phyloP scores from a whole-genome alignment of 192 early-diverging fungal genomes.

The Irineochytrium annulatum region DNA sequence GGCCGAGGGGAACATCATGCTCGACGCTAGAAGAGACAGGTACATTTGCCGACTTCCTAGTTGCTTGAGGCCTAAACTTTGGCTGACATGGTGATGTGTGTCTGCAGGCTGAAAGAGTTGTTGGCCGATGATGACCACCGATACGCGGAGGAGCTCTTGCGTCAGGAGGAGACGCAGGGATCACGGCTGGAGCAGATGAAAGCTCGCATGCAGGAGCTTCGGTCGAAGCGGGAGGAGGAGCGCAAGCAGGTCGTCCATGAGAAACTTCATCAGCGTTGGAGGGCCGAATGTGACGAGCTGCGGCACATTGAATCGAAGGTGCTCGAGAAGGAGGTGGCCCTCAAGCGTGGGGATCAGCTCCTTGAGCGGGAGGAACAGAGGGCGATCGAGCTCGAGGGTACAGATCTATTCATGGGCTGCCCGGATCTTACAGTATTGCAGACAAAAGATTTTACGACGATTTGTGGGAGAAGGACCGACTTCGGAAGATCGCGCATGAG shows the following conservation, averaged over 20 bases:
- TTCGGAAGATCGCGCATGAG: slow-evolving; percentile 46
- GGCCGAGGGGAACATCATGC: slow-evolving; percentile 9
- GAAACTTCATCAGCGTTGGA: slow-evolving; percentile 45
- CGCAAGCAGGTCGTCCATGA: slow-evolving; percentile 44
- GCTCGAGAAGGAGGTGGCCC: slow-evolving; percentile 33
- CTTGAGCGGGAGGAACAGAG: slow-evolving; percentile 31
- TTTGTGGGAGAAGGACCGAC: slow-evolving; percentile 52
- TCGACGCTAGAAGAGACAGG: slow-evolving; percentile 33
- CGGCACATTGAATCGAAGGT: slow-evolving; percentile 40
- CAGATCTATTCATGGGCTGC: neutral
- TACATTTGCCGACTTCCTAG: slow-evolving; percentile 4
- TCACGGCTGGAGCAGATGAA: slow-evolving; percentile 39
- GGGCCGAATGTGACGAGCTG: slow-evolving; percentile 53
- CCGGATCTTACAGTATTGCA: slow-evolving; percentile 7
- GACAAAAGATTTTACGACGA: slow-evolving; percentile 47
- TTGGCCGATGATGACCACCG: slow-evolving; percentile 30
- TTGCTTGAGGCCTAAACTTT: neutral
- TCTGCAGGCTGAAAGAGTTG: neutral
- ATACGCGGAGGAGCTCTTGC: slow-evolving; percentile 26
- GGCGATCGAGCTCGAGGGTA: slow-evolving; percentile 23
- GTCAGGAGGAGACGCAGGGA: slow-evolving; percentile 35
- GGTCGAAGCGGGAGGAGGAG: slow-evolving; percentile 39
- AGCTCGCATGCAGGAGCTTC: slow-evolving; percentile 35
- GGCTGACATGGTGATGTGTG: neutral
- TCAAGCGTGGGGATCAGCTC: slow-evolving; percentile 38